phyloP scores from a whole-genome alignment of 495 filamentous ascomycete genomes.

The Penicillium crystallinum region DNA sequence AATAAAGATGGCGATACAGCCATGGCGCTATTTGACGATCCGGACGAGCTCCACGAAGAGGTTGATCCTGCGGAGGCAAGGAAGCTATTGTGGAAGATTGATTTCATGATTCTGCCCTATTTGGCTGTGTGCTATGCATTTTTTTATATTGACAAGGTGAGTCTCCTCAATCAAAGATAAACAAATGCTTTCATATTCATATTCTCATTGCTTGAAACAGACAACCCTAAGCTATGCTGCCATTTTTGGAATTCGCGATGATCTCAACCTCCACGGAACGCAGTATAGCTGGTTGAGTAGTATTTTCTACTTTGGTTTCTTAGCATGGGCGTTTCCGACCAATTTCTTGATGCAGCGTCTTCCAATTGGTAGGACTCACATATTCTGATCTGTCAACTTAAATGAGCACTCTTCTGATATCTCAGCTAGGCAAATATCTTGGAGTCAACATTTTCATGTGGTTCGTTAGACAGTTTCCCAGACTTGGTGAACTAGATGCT shows the following conservation, averaged over 20 bases:
- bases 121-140: slow-evolving; percentile 56
- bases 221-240: slow-evolving; percentile 55
- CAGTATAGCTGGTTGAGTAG: slow-evolving; percentile 48
- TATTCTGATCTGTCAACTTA: background rate
- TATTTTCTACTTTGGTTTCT: slow-evolving; percentile 49
- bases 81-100: slow-evolving; percentile 51
- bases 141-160: slow-evolving; percentile 54
- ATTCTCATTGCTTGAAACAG: slow-evolving; percentile 19
- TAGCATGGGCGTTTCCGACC: slow-evolving; percentile 47
- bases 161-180: too few species aligned
- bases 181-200: too few species aligned
- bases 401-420: slow-evolving; percentile 2
- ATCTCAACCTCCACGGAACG: slow-evolving; percentile 39
- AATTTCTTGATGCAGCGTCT: slow-evolving; percentile 54
- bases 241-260: slow-evolving; percentile 53
- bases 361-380: slow-evolving; percentile 39
- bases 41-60: slow-evolving; percentile 39
- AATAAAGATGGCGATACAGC: slow-evolving; percentile 40
- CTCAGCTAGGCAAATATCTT: slow-evolving; percentile 46
- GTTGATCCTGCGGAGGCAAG: slow-evolving; percentile 46
- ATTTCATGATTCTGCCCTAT: slow-evolving; percentile 46
- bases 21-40: slow-evolving; percentile 40
- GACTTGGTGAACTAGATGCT: background rate
- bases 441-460: slow-evolving; percentile 57
- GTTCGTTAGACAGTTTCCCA: slow-evolving; percentile 12